Evolutionary conservation across 108 stramenopile genomes (phyloP).

Genomic region (Cyclotella choctawhatcheeana): DNA sequence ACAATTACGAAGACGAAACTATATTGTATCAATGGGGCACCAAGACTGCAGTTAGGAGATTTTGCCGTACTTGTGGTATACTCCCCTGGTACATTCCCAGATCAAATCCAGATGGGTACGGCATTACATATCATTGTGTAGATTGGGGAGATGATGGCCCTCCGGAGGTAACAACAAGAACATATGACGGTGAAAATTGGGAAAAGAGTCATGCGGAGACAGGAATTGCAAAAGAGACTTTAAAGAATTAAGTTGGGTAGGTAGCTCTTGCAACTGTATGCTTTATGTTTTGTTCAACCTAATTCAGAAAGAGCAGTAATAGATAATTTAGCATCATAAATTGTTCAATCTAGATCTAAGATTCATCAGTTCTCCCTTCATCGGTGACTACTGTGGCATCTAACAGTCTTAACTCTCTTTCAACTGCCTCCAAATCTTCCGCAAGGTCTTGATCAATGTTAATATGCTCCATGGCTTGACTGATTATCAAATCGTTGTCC

Average conservation of each 20-base stretch:
- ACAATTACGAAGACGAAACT: constrained; percentile 13
- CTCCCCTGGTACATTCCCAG: constrained; percentile 40
- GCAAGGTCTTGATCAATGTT: constrained; percentile 69
- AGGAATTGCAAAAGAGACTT: constrained; percentile 25
- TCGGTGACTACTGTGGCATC: neutral
- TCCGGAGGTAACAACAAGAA: neutral
- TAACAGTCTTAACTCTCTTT: constrained; percentile 49
- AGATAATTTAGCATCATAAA: too few species aligned
- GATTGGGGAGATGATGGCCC: constrained; percentile 20
- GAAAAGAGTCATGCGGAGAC: constrained; percentile 28
- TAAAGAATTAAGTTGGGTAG: neutral
- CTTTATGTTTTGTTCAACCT: too few species aligned
- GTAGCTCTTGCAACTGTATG: too few species aligned
- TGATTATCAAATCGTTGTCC: constrained; percentile 33
- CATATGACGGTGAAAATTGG: constrained; percentile 29
- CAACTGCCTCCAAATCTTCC: constrained; percentile 65
- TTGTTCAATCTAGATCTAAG: too few species aligned
- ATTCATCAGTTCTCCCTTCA: neutral
- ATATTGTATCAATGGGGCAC: constrained; percentile 44
- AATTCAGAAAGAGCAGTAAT: too few species aligned
- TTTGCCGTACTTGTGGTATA: constrained; percentile 47
- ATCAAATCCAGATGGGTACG: constrained; percentile 54
- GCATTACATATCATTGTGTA: constrained; percentile 28
- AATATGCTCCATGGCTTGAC: constrained; percentile 44
- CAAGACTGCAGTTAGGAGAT: constrained; percentile 27